phyloP scores from a whole-genome alignment of 75 land plant species.

The Cryptomeria japonica region DNA sequence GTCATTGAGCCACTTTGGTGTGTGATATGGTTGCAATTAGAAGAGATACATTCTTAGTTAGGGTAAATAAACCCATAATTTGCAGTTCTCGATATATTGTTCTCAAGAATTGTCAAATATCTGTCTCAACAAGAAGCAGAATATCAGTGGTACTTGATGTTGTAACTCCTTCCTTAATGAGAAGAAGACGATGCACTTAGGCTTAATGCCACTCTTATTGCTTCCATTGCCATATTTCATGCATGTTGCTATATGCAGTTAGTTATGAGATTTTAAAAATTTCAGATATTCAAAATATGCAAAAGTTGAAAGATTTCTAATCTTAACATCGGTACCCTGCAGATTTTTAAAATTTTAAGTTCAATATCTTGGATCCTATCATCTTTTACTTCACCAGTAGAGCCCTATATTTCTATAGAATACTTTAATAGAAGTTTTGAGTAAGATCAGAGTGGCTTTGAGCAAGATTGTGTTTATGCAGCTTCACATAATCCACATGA shows the following conservation, averaged over 20 bases:
- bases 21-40: background rate
- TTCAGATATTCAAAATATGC: background rate
- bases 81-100: background rate
- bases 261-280: background rate
- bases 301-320: background rate
- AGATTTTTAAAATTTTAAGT: background rate
- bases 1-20: background rate
- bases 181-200: background rate
- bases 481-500: background rate
- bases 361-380: background rate
- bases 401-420: background rate
- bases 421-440: background rate
- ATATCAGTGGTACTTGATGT: background rate
- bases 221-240: background rate
- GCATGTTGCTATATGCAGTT: background rate
- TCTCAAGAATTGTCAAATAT: background rate
- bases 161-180: background rate
- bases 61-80: background rate
- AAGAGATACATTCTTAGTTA: background rate
- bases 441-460: background rate
- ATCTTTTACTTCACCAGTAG: background rate
- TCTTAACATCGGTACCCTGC: background rate
- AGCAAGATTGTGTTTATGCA: constrained; percentile 5
- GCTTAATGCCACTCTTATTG: background rate
- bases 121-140: background rate